Evolutionary conservation across 2,329 filamentous ascomycete genomes (phyloP), one percentile per base, ranked within the genome.

Genomic region (Zymoseptoria passerinii): DNA sequence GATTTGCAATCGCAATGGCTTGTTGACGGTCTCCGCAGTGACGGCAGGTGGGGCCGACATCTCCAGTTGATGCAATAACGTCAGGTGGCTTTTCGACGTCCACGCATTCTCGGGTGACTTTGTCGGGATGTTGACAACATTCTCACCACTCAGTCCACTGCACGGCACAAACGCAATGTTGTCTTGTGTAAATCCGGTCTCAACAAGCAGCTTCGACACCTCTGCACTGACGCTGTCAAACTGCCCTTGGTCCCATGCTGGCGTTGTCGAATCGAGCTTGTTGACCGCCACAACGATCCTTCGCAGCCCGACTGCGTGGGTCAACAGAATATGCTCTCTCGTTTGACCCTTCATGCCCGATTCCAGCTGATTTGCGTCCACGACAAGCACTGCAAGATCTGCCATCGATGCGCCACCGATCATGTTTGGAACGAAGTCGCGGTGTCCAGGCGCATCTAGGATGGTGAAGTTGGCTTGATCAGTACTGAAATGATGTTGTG

Each of bases 381-480:
- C 90, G 19, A 99, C 94, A 2, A 99, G 78, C 0, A 99, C 88
- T 0, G 92, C 94, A 73, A 97, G 94, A 72, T 99, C 94, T 8
- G 94, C 95, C 74, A 96, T 92, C 59, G 89, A 94, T 3, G 92
- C 91, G 13, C 94, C 94, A 1, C 92, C 92, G 71, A 99, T 96
- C 94, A 99, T 99, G 73, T 96, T 99, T 0, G 94, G 94, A 19
- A 99, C 91, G 70, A 97, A 99, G 71, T 99, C 94, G 61, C 86
- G 83, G 73, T 99, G 94, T 0, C 94, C 94, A 0, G 94, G 94
- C 0, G 94, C 92, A 71, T 99, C 94, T 4, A 99, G 80, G 51
- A 99, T 96, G 1, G 94, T 97, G 70, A 97, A 97, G 9, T 82
- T 83, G 0, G 90, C 94, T 54, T 82, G 87, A 1, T 89, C 85